A percentile compares a stretch with the other conserved stretches of the same genome.
phyloP scores from a whole-genome alignment of 768 basidiomycete species.

The Mycena indigotica region DNA sequence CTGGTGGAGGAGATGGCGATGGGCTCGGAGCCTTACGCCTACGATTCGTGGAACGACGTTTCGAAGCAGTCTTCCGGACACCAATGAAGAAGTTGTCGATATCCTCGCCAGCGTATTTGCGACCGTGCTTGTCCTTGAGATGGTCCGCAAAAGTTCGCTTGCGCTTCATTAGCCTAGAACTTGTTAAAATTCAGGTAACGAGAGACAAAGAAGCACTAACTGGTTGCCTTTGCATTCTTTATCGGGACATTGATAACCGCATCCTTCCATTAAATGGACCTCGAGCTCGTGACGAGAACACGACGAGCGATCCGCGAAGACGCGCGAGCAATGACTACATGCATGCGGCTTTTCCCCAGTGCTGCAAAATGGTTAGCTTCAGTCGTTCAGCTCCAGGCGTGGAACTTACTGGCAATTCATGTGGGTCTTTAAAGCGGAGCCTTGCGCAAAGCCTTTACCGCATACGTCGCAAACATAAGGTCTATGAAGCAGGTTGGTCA shows the following conservation, averaged over 20 bases:
- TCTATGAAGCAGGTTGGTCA: slow-evolving; percentile 33
- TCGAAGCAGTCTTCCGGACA: slow-evolving; percentile 24
- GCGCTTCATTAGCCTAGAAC: slow-evolving; percentile 60
- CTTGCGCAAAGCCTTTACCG: slow-evolving; percentile 58
- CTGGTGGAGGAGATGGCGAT: neutral
- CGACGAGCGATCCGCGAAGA: slow-evolving; percentile 73
- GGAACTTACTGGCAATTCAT: slow-evolving; percentile 64
- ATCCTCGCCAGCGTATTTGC: slow-evolving; percentile 32
- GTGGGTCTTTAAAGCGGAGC: slow-evolving; percentile 64
- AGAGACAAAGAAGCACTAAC: slow-evolving; percentile 32
- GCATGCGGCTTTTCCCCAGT: slow-evolving; percentile 49
- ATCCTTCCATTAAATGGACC: slow-evolving; percentile 44
- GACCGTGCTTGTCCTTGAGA: slow-evolving; percentile 49
- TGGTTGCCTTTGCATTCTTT: slow-evolving; percentile 45
- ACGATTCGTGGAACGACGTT: slow-evolving; percentile 5
- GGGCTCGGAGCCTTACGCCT: neutral
- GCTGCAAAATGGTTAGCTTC: slow-evolving; percentile 35
- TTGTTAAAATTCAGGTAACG: slow-evolving; percentile 6
- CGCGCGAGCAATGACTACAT: slow-evolving; percentile 2
- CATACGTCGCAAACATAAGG: slow-evolving; percentile 56
- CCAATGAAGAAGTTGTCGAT: slow-evolving; percentile 36
- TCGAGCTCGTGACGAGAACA: slow-evolving; percentile 66
- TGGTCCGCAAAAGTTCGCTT: slow-evolving; percentile 59
- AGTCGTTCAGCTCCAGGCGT: neutral
- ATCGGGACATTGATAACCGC: slow-evolving; percentile 49